Evolutionary conservation across 257 asterid species (phyloP).

Genomic region (Solanum microdontum): DNA sequence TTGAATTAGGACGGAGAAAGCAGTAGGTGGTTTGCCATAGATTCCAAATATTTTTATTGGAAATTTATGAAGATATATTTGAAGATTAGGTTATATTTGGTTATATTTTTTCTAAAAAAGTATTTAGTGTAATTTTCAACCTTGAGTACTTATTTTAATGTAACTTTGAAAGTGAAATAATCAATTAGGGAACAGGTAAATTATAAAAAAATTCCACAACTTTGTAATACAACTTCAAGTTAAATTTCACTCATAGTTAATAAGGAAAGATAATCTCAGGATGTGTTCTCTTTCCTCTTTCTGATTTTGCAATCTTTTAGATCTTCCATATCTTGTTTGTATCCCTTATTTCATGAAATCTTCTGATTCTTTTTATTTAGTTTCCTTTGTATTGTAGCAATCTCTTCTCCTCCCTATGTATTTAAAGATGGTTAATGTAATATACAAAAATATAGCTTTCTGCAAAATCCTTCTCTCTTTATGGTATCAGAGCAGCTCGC

Average conservation of each 20-base stretch:
- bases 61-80: not conserved
- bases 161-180: not conserved
- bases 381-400: not conserved
- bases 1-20: not conserved
- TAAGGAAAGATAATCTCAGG: not conserved
- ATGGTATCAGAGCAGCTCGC: not conserved
- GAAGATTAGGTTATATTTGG: not conserved
- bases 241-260: slow-evolving; percentile 36
- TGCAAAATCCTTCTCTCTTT: not conserved
- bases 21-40: not conserved
- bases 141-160: not conserved
- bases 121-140: not conserved
- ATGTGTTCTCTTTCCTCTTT: not conserved
- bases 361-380: not conserved
- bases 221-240: not conserved
- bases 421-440: not conserved
- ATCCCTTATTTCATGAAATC: not conserved
- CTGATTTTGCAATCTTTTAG: not conserved
- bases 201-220: no score
- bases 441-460: not conserved
- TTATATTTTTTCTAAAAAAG: no score
- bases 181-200: not conserved
- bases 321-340: not conserved
- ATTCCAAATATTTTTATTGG: not conserved
- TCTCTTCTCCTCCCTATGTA: not conserved